Evolutionary conservation across 805 yeast species (phyloP).

Genomic region (Saturnispora serradocipensis): DNA sequence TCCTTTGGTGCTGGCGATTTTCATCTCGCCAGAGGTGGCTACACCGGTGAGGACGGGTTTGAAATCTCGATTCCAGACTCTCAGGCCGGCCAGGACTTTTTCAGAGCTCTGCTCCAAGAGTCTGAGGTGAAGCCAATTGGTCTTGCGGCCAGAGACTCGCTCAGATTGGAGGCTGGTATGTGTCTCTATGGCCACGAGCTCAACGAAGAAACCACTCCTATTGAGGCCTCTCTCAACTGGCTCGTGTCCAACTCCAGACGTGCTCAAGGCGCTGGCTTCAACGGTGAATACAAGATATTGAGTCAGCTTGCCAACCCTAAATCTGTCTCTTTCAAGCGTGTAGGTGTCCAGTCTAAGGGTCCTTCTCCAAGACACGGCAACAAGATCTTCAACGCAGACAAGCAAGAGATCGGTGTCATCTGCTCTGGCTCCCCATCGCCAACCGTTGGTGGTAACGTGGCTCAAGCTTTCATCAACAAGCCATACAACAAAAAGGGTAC

Average conservation of each 20-base stretch:
- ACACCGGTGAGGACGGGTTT: slow-evolving; percentile 98
- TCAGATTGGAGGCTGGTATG: slow-evolving; percentile 96
- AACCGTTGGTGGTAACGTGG: slow-evolving; percentile 66
- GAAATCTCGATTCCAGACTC: slow-evolving; percentile 70
- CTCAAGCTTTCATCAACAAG: slow-evolving; percentile 80
- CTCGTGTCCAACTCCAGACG: slow-evolving; percentile 77
- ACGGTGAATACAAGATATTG: slow-evolving; percentile 66
- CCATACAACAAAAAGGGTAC: slow-evolving; percentile 68
- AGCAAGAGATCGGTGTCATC: slow-evolving; percentile 42
- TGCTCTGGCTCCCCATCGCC: slow-evolving; percentile 58
- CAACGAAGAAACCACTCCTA: slow-evolving; percentile 69
- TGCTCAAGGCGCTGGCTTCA: slow-evolving; percentile 42
- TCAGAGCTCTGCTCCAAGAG: slow-evolving; percentile 46
- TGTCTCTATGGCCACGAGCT: slow-evolving; percentile 94
- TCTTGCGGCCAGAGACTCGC: slow-evolving; percentile 94
- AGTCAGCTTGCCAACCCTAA: slow-evolving; percentile 59
- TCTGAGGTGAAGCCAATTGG: slow-evolving; percentile 76
- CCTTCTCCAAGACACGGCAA: slow-evolving; percentile 88
- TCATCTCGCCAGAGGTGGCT: slow-evolving; percentile 91
- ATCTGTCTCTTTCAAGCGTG: slow-evolving; percentile 50
- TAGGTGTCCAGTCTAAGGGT: slow-evolving; percentile 69
- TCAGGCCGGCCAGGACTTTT: slow-evolving; percentile 48
- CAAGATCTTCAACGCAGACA: slow-evolving; percentile 46
- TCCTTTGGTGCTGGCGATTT: slow-evolving; percentile 36
- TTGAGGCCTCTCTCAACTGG: slow-evolving; percentile 88